Percentiles rank a stretch among this genome's conserved stretches.
Conservation (phyloP, 2,329 filamentous ascomycete genomes). For the Parascedosporium putredinis region DNA sequence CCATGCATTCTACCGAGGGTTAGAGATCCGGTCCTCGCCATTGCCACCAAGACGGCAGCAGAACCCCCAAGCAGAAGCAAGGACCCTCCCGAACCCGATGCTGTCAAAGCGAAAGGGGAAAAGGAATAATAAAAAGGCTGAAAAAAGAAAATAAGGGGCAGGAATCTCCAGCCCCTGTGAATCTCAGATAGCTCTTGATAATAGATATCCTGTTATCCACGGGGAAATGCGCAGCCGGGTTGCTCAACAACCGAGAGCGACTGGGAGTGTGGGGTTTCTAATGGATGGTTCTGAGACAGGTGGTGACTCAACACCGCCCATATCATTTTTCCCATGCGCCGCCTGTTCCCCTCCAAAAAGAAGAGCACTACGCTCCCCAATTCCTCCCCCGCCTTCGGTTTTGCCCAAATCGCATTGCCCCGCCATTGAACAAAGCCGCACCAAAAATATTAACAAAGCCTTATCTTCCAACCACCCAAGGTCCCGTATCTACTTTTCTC, state of each 20-base stretch:
- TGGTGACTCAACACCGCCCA: constrained; percentile 5
- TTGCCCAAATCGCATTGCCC: constrained; percentile 6
- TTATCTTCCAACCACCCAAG: background rate
- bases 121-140: background rate
- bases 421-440: constrained; percentile 13
- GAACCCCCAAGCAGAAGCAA: too few relatives aligned
- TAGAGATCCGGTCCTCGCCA: too few relatives aligned
- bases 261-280: background rate
- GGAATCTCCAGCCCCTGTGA: background rate
- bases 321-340: background rate
- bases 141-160: background rate
- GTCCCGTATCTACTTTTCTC: background rate
- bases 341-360: constrained; percentile 4
- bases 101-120: too few relatives aligned
- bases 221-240: background rate
- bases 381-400: constrained; percentile 1
- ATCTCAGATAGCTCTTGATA: background rate
- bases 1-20: too few relatives aligned
- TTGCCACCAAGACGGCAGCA: too few relatives aligned
- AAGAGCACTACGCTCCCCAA: background rate
- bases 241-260: background rate
- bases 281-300: background rate
- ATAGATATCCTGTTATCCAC: too few relatives aligned
- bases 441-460: constrained; percentile 10
- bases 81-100: too few relatives aligned